Percentiles rank a stretch among this genome's conserved stretches.
These are phyloP conservation scores for Mortierella polycephala DNA, from an alignment of 371 early-diverging fungal species.

Conservation along the genomic window DNA sequence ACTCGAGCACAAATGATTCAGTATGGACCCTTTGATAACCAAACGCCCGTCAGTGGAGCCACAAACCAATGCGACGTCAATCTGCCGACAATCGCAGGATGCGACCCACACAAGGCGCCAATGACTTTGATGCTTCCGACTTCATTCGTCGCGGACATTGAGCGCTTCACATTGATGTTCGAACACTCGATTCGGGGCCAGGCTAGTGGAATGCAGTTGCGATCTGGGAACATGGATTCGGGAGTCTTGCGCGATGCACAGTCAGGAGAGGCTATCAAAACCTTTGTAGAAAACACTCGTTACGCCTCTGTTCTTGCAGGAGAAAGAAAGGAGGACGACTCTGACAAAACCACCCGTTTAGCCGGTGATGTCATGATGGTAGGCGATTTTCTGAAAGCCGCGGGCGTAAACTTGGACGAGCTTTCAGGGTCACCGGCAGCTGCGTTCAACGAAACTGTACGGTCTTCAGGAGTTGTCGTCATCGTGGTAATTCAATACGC, in stretches of 20 bases:
- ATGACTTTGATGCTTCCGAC: constrained; percentile 14
- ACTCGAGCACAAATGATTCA: constrained; percentile 45
- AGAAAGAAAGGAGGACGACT: background rate
- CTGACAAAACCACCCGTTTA: constrained; percentile 9
- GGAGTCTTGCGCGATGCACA: constrained; percentile 29
- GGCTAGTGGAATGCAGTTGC: constrained; percentile 46
- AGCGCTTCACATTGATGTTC: constrained; percentile 57
- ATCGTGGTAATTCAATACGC: constrained; percentile 61
- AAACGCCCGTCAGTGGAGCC: background rate
- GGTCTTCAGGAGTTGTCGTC: constrained; percentile 60
- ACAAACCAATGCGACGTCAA: constrained; percentile 34
- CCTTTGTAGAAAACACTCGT: constrained; percentile 24
- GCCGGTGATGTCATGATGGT: constrained; percentile 59
- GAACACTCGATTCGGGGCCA: constrained; percentile 65
- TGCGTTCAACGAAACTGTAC: constrained; percentile 50
- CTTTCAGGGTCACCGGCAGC: constrained; percentile 24
- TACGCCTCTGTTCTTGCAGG: constrained; percentile 7
- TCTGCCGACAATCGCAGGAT: constrained; percentile 31
- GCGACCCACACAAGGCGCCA: constrained; percentile 35
- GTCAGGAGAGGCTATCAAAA: constrained; percentile 28
- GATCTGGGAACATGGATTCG: constrained; percentile 55
- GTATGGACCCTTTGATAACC: constrained; percentile 35
- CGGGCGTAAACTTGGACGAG: constrained; percentile 48
- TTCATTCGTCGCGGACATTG: constrained; percentile 51
- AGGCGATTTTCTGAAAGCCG: constrained; percentile 50